Evolutionary conservation across 176 grass and related monocot species (phyloP).

Genomic region (Chrysopogon serrulatus): DNA sequence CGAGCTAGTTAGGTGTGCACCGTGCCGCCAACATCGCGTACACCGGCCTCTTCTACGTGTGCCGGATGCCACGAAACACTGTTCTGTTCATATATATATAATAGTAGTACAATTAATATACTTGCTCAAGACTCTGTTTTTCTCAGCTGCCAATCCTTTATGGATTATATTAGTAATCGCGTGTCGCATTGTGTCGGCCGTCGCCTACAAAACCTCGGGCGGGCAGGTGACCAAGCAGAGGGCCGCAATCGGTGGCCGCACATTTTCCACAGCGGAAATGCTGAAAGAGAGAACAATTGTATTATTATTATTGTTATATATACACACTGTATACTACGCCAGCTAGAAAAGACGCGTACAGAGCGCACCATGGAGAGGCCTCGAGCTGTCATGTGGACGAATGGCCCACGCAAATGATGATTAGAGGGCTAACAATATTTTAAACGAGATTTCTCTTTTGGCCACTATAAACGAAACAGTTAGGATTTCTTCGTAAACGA

Average conservation of each 20-base stretch:
- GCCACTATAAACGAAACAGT: background rate
- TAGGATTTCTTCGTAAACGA: background rate
- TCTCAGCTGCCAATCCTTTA: background rate
- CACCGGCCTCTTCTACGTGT: too few species aligned
- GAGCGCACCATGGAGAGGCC: background rate
- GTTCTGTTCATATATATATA: too few species aligned
- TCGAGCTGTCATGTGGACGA: background rate
- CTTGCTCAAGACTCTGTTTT: too few species aligned
- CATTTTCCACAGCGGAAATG: constrained; percentile 21
- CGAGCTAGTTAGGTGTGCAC: background rate
- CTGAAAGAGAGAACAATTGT: background rate
- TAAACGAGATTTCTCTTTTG: background rate
- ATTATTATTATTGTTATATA: too few species aligned
- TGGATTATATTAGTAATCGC: background rate
- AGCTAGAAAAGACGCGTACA: background rate
- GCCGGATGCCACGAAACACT: too few species aligned
- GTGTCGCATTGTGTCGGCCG: constrained; percentile 20
- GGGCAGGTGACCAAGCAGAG: background rate
- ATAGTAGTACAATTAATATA: too few species aligned
- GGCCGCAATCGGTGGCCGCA: background rate
- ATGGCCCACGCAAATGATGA: background rate
- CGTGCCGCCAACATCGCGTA: constrained; percentile 12
- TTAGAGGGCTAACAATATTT: background rate
- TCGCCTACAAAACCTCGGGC: background rate
- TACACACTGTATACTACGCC: background rate